Base-by-base conservation (phyloP, 169 alveolate genomes). In the Plasmodium falciparum region DNA sequence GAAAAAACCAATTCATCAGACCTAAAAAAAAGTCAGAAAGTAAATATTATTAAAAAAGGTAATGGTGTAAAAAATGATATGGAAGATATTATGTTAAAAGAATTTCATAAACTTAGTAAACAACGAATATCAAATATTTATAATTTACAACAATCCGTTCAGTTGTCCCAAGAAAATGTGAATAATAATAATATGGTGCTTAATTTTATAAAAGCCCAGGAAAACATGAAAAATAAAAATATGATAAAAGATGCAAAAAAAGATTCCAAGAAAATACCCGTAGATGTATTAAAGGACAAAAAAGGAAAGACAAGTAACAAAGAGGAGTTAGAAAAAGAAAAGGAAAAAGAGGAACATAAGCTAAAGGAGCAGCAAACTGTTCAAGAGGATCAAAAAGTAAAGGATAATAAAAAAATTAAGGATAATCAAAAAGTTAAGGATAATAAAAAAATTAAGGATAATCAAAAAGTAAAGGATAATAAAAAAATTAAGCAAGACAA, bases 61-160 rank as follows among this genome's bases (percentile, higher is more conserved):
- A 50, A 49, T 70, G 52, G 65, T 13, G 29, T 6, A 39, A 65
- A 78, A 78, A 78, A 78, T 50, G 85, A 67, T 15, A 80, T 67
- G 6, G 90, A 80, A 72, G 74, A 80, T 56, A 13, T 80, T 13
- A 39, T 67, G 9, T 61, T 80, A 39, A 20, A 15, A 7, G 90
- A 80, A 29, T 80, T 67, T 13, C 50, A 80, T 2, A 80, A 66
- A 2, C n/a, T 80, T 26, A 70, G 73, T 29, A 69, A 47, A 80
- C 73, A 26, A 39, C 52, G 26, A 39, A 13, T 58, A 5, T 33
- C 17, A 1, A 56, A 54, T 59, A 58, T 69, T 11, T 67, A 67
- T 26, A 43, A 69, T 54, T 29, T 33, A 15, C 80, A 80, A 13
- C 66, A 66, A 20, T 13, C 4, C 2, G 39, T 66, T 26, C 73